Percentiles rank a stretch among this genome's conserved stretches.
Conservation (phyloP, 2,329 filamentous ascomycete species). For the Dactylellina leptospora region DNA sequence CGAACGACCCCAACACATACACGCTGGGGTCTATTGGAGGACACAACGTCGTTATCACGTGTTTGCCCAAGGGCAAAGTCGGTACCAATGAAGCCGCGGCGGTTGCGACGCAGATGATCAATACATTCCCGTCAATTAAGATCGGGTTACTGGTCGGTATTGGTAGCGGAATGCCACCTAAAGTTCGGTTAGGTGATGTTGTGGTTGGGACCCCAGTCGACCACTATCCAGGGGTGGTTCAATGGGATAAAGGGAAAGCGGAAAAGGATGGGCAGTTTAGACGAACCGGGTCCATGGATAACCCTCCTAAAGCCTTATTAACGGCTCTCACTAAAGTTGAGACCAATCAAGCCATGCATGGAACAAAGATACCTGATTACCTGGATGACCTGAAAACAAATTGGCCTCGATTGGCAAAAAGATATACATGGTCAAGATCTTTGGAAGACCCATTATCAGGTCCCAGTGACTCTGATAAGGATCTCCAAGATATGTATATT, state of each 20-base stretch:
- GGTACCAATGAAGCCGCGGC: conserved; percentile 46
- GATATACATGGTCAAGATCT: too few relatives aligned
- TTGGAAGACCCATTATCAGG: too few relatives aligned
- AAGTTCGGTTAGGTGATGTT: conserved; percentile 44
- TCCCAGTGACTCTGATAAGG: too few relatives aligned
- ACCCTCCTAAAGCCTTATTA: background rate
- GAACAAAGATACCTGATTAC: conserved; percentile 1
- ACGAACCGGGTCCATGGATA: background rate
- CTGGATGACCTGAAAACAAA: conserved; percentile 1
- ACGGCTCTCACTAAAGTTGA: background rate
- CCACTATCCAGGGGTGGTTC: background rate
- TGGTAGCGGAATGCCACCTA: conserved; percentile 5
- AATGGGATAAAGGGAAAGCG: conserved; percentile 18
- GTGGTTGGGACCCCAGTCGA: conserved; percentile 8
- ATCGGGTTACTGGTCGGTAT: conserved; percentile 26
- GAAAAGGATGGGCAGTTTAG: background rate
- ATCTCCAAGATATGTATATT: background rate
- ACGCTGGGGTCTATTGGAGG: conserved; percentile 5
- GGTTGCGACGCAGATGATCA: conserved; percentile 8
- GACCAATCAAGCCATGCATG: background rate
- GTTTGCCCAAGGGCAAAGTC: conserved; percentile 7
- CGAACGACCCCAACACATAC: conserved; percentile 7
- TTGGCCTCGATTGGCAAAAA: background rate
- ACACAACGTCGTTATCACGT: conserved; percentile 31
- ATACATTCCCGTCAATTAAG: conserved; percentile 8